A percentile compares a stretch with the other conserved stretches of the same genome.
Conservation (phyloP, 768 basidiomycete genomes). For the Amanita exitialis region DNA sequence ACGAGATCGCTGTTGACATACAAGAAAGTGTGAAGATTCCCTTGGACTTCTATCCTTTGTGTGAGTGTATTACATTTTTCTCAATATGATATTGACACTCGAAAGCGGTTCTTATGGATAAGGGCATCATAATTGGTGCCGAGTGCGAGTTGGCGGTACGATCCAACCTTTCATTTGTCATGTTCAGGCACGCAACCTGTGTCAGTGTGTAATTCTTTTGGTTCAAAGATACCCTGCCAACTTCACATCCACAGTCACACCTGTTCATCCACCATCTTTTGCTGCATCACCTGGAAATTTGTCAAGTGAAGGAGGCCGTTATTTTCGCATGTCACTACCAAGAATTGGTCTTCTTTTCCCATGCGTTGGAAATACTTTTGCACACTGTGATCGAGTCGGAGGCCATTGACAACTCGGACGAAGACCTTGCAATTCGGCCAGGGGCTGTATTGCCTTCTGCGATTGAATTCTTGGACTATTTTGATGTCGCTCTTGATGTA, state of each 20-base stretch:
- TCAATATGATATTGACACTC: not conserved
- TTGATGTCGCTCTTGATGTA: constrained; percentile 84
- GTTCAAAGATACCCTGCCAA: not conserved
- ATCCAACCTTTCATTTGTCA: constrained; percentile 72
- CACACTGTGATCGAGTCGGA: constrained; percentile 92
- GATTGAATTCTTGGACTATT: constrained; percentile 90
- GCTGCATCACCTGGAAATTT: constrained; percentile 64
- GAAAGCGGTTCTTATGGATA: constrained; percentile 95
- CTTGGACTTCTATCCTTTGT: constrained; percentile 92
- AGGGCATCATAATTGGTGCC: constrained; percentile 95
- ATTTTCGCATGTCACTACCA: constrained; percentile 81
- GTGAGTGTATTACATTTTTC: constrained; percentile 31
- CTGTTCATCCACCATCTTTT: constrained; percentile 91
- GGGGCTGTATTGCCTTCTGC: constrained; percentile 49
- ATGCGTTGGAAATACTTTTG: constrained; percentile 88
- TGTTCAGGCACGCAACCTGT: constrained; percentile 87
- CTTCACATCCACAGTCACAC: constrained; percentile 51
- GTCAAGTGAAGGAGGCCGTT: constrained; percentile 67
- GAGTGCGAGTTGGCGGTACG: constrained; percentile 80
- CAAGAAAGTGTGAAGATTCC: constrained; percentile 91
- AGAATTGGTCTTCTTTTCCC: constrained; percentile 83
- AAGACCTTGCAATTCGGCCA: constrained; percentile 18
- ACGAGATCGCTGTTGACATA: constrained; percentile 37
- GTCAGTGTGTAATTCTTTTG: constrained; percentile 26
- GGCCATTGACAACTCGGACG: constrained; percentile 23